Evolutionary conservation across 495 filamentous ascomycete species (phyloP), one percentile per base, ranked within the genome.

Genomic region (Filosporella fistucella): DNA sequence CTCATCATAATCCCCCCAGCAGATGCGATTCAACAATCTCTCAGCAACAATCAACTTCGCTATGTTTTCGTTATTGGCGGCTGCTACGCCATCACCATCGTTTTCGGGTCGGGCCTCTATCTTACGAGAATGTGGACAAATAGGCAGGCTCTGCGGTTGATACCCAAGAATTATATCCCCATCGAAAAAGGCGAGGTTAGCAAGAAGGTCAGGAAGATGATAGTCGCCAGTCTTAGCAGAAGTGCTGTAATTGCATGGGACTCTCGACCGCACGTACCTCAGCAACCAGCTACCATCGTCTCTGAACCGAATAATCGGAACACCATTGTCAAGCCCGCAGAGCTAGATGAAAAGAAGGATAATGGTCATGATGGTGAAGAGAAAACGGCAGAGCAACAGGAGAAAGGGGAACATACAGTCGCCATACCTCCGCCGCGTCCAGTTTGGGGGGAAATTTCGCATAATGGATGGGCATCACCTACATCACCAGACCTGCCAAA

Each of bases 401-500:
- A 43, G 18, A 42, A 49, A 23, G 44, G 53, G 12, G 51, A 52
- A 14, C 33, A 49, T 10, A 47, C 39, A 5, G 40, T 60, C 6
- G 16, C 9, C 2, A 52, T 52, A 7, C 41, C 45, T 28, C 47
- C 51, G 14, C 18, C 47, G 13, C 36, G 22, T 26, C 54, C 51
- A 12, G 49, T 51, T 10, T 96, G 91, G 91, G 89, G 87, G 11
- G 63, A 75, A 6, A 81, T 96, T 39, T 76, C 83, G 47, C 93
- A 98, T 55, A 79, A 85, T 0, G 94, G 91, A 38, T 97, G 94
- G 93, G 85, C 84, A 4, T 83, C 89, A 2, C 90, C 93, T 6
- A 66, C 68, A 8, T 86, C 80, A 0, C 68, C 71, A 2, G 85
- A 94, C 56, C 64, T 94, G 2, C 81, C 89, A 4, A 80, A 90